Evolutionary conservation across 225 moss, liverwort and hornwort genomes (phyloP).

Genomic region (Physcomitrium patens): DNA sequence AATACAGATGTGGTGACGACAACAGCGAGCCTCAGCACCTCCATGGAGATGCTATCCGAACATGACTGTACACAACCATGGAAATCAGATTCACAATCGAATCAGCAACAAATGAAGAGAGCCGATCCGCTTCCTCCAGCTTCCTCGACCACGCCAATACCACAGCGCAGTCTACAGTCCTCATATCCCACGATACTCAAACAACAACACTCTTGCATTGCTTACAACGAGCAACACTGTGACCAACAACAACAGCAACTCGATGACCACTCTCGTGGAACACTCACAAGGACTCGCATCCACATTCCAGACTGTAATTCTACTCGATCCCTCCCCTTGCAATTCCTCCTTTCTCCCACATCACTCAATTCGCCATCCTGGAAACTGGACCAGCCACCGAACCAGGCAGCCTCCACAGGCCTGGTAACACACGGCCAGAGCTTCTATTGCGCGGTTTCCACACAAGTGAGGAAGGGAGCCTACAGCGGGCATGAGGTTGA

Average conservation of each 20-base stretch:
- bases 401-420: constrained; percentile 17
- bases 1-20: neutral
- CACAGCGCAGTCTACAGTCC: neutral
- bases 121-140: constrained; percentile 21
- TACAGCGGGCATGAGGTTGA: constrained; percentile 22
- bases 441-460: constrained; percentile 9
- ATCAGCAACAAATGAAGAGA: constrained; percentile 12
- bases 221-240: constrained; percentile 11
- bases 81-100: constrained; percentile 32
- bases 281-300: neutral
- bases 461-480: neutral
- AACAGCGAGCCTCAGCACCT: constrained; percentile 34
- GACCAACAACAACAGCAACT: constrained; percentile 18
- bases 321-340: constrained; percentile 16
- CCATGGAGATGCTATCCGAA: constrained; percentile 14
- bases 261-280: constrained; percentile 11
- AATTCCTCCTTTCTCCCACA: constrained; percentile 11
- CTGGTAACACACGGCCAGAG: constrained; percentile 43
- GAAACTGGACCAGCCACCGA: neutral
- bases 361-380: neutral
- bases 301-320: constrained; percentile 26
- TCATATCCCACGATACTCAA: constrained; percentile 33
- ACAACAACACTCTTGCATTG: neutral
- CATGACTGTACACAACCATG: constrained; percentile 18
- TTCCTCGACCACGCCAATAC: constrained; percentile 9